A percentile compares a stretch with the other conserved stretches of the same genome.
Conservation (phyloP, 2,329 filamentous ascomycete species). For the Hypomyces perniciosus region DNA sequence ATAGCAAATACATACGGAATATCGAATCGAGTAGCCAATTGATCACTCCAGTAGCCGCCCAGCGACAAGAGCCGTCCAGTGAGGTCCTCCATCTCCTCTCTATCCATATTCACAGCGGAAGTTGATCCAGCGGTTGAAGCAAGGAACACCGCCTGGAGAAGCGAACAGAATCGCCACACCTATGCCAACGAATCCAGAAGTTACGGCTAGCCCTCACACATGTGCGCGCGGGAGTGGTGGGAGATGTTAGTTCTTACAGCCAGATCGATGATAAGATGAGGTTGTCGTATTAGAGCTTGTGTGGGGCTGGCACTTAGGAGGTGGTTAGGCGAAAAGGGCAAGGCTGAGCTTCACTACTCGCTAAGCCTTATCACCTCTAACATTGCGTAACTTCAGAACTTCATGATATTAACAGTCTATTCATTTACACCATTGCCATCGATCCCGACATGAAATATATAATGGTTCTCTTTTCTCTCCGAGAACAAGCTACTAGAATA, state of each 20-base stretch:
- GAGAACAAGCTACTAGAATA: conserved; percentile 8
- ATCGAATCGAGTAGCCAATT: conserved; percentile 13
- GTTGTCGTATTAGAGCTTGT: background rate
- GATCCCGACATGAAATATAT: background rate
- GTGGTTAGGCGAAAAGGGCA: too few relatives aligned
- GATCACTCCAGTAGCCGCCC: background rate
- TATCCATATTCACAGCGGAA: background rate
- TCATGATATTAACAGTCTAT: too few relatives aligned
- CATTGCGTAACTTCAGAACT: too few relatives aligned
- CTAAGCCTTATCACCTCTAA: too few relatives aligned
- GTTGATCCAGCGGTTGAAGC: background rate
- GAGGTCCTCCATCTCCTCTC: conserved; percentile 8
- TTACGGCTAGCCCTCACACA: too few relatives aligned
- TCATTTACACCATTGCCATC: background rate
- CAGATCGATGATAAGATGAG: too few relatives aligned
- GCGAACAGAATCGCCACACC: too few relatives aligned
- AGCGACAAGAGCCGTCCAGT: conserved; percentile 4
- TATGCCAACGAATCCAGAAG: too few relatives aligned
- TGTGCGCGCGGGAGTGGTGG: too few relatives aligned
- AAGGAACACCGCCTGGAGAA: background rate
- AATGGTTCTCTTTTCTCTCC: conserved; percentile 8
- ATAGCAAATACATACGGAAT: conserved; percentile 19
- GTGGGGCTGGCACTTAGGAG: background rate
- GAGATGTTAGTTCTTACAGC: too few relatives aligned
- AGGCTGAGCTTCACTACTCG: too few relatives aligned